phyloP scores from a whole-genome alignment of 805 yeast species.

The Candida tibetensis region DNA sequence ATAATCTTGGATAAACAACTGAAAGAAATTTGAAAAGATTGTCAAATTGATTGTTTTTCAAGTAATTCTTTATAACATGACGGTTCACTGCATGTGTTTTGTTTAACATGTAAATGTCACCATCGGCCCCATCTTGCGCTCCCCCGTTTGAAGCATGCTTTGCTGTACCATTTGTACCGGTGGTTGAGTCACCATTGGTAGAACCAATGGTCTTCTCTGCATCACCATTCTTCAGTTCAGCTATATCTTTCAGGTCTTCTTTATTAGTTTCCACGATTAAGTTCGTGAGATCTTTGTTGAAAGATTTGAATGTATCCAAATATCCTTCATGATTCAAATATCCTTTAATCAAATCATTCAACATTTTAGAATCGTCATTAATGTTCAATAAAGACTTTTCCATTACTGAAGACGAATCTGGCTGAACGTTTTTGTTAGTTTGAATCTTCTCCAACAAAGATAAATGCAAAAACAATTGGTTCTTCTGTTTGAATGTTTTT shows the following conservation, averaged over 20 bases:
- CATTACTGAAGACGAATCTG: constrained; percentile 2
- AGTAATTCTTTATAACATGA: constrained; percentile 38
- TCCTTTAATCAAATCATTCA: constrained; percentile 35
- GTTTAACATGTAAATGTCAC: constrained; percentile 5
- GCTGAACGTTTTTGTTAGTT: constrained; percentile 6
- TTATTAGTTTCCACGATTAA: constrained; percentile 15
- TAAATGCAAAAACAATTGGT: constrained; percentile 18
- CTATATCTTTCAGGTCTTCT: neutral
- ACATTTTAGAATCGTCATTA: constrained; percentile 24
- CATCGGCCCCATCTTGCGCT: neutral
- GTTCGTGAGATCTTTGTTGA: constrained; percentile 28
- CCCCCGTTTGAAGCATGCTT: neutral
- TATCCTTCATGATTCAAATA: constrained; percentile 41
- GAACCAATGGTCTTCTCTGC: constrained; percentile 3
- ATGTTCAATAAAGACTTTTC: constrained; percentile 8
- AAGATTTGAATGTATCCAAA: constrained; percentile 33
- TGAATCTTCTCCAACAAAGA: constrained; percentile 20
- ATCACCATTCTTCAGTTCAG: constrained; percentile 9
- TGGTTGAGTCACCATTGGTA: neutral
- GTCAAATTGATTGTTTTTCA: constrained; percentile 46
- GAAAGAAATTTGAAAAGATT: constrained; percentile 38
- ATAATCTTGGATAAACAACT: constrained; percentile 21
- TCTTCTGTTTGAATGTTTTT: constrained; percentile 38
- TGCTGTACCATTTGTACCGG: neutral
- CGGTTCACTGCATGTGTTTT: constrained; percentile 29